These are phyloP conservation scores for Berkeleyomyces basicola DNA, from an alignment of 2,329 filamentous ascomycete species.

Conservation along the genomic window DNA sequence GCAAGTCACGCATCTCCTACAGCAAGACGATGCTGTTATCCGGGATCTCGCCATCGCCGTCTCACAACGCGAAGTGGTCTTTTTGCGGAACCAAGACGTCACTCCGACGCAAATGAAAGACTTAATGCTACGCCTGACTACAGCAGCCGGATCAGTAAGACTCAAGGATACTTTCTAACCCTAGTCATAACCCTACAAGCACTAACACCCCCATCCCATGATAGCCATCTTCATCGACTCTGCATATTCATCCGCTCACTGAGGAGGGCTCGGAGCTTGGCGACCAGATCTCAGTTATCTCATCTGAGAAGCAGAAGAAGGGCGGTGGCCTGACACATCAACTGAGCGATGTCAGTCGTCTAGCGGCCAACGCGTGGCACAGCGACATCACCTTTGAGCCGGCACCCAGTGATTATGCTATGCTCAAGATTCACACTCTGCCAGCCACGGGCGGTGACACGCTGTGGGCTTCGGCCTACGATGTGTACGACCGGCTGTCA, in stretches of 20 bases:
- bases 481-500: constrained; percentile 40
- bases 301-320: constrained; percentile 37
- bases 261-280: constrained; percentile 38
- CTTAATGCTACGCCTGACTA: constrained; percentile 40
- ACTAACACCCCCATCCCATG: too few relatives aligned
- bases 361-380: constrained; percentile 25
- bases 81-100: constrained; percentile 44
- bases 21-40: constrained; percentile 37
- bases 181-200: background rate
- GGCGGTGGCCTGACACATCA: constrained; percentile 34
- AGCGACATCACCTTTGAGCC: constrained; percentile 45
- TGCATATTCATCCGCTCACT: constrained; percentile 44
- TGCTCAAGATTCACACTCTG: constrained; percentile 38
- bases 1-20: constrained; percentile 32
- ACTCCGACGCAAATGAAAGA: constrained; percentile 43
- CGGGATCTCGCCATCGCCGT: constrained; percentile 46
- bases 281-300: constrained; percentile 40
- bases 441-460: constrained; percentile 43
- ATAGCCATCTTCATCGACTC: constrained; percentile 36
- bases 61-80: constrained; percentile 46
- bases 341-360: constrained; percentile 32
- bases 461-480: constrained; percentile 46
- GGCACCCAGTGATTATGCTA: constrained; percentile 42
- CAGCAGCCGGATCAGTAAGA: constrained; percentile 30
- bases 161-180: background rate